Percentiles rank a stretch among this genome's conserved stretches.
Evolutionary conservation across 2,329 filamentous ascomycete genomes (phyloP).

Genomic region (Aspergillus amoenus): DNA sequence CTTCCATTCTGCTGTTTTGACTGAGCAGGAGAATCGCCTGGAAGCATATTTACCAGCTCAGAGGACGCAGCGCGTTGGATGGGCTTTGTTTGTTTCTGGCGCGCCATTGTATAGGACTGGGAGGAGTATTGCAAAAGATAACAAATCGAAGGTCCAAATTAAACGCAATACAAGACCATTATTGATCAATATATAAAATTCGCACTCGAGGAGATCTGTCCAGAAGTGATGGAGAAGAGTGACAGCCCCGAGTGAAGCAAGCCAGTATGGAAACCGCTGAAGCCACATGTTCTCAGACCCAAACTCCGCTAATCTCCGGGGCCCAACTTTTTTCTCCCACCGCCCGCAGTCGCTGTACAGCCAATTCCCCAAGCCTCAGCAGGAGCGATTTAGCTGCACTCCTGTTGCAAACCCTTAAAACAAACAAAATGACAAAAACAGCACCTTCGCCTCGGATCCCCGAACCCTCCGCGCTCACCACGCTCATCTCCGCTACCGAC

Average conservation of each 20-base stretch:
- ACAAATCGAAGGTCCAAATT: neutral
- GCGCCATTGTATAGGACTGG: conserved; percentile 56
- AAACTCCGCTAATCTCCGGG: conserved; percentile 15
- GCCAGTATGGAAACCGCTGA: conserved; percentile 4
- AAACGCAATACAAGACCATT: neutral
- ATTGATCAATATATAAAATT: conserved; percentile 1
- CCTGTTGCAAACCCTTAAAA: neutral
- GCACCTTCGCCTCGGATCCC: conserved; percentile 13
- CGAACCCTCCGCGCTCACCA: conserved; percentile 40
- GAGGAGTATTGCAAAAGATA: conserved; percentile 4
- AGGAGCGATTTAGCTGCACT: neutral
- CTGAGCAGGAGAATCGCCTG: conserved; percentile 30
- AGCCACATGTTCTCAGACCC: conserved; percentile 39
- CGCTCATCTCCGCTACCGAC: conserved; percentile 34
- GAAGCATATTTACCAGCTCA: conserved; percentile 55
- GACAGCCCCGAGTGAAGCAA: neutral
- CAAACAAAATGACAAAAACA: neutral
- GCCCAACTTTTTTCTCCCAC: conserved; percentile 8
- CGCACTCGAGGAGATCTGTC: neutral
- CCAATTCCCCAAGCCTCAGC: neutral
- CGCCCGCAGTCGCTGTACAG: neutral
- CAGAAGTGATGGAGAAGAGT: neutral
- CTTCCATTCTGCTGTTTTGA: conserved; percentile 34
- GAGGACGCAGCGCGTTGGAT: conserved; percentile 66
- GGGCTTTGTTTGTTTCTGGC: conserved; percentile 67